phyloP scores from a whole-genome alignment of 306 rosid genomes.

The Castanospermum australe region DNA sequence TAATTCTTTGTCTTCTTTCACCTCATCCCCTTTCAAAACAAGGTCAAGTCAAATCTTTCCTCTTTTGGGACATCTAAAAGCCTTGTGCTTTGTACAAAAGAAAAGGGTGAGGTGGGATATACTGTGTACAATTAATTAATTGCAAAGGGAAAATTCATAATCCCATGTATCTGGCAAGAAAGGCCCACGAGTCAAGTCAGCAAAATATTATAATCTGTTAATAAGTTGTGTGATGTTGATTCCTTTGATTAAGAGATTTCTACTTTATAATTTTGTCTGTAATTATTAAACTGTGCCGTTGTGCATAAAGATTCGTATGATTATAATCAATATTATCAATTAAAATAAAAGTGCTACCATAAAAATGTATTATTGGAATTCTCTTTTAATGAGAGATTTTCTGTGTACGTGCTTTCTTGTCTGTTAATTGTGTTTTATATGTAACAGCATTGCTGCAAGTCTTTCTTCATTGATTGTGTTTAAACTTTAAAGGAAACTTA shows the following conservation, averaged over 20 bases:
- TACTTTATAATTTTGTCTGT: background rate
- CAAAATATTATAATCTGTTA: background rate
- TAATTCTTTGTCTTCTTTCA: slow-evolving; percentile 1
- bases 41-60: slow-evolving; percentile 26
- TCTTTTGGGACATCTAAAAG: slow-evolving; percentile 15
- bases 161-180: background rate
- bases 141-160: background rate
- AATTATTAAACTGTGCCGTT: too few species aligned
- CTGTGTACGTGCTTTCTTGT: too few species aligned
- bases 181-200: slow-evolving; percentile 12
- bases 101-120: background rate
- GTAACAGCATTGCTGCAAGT: too few species aligned
- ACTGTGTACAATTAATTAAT: background rate
- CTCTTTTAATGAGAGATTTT: too few species aligned
- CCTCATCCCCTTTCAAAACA: background rate
- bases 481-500: too few species aligned
- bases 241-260: background rate
- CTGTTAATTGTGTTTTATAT: too few species aligned
- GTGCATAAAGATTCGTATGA: background rate
- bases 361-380: too few species aligned
- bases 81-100: background rate
- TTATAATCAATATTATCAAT: background rate
- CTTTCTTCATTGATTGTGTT: too few species aligned
- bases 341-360: background rate
- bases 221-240: background rate